Evolutionary conservation across 2,329 filamentous ascomycete genomes (phyloP).

Genomic region (Fusarium coffeatum): DNA sequence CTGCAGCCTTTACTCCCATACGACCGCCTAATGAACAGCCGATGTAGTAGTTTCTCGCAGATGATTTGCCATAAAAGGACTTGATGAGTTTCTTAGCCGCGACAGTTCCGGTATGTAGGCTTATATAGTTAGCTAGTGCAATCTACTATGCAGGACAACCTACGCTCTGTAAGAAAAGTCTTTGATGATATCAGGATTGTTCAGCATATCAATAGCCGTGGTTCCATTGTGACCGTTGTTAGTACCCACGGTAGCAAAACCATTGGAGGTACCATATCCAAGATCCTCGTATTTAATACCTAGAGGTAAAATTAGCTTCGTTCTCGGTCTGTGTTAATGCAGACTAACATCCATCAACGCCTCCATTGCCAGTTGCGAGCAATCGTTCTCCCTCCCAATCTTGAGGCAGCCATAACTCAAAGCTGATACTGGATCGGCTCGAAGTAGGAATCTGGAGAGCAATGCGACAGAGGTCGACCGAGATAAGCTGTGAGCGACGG

Average conservation of each 20-base stretch:
- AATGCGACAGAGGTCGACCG: slow-evolving; percentile 16
- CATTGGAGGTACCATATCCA: slow-evolving; percentile 51
- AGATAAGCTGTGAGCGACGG: slow-evolving; percentile 13
- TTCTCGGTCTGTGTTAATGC: not conserved
- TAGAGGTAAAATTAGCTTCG: slow-evolving; percentile 2
- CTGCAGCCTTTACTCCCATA: slow-evolving; percentile 66
- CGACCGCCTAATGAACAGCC: slow-evolving; percentile 71
- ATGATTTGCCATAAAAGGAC: slow-evolving; percentile 57
- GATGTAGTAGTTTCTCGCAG: slow-evolving; percentile 63
- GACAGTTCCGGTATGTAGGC: slow-evolving; percentile 1
- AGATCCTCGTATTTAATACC: slow-evolving; percentile 57
- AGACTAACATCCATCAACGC: slow-evolving; percentile 57
- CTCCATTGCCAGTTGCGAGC: slow-evolving; percentile 61
- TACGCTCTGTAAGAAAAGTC: slow-evolving; percentile 51
- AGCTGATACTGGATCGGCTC: slow-evolving; percentile 44
- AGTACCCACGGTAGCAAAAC: slow-evolving; percentile 59
- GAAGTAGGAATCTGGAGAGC: slow-evolving; percentile 22
- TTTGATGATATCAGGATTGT: slow-evolving; percentile 50
- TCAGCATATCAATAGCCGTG: slow-evolving; percentile 42
- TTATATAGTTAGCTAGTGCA: not conserved
- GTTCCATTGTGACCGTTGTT: slow-evolving; percentile 64
- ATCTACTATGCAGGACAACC: not conserved
- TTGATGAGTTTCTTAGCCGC: slow-evolving; percentile 11
- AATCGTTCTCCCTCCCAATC: slow-evolving; percentile 58
- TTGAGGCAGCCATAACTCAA: slow-evolving; percentile 60